phyloP scores from a whole-genome alignment of 1,284 basidiomycete species.

The Tilletia indica region DNA sequence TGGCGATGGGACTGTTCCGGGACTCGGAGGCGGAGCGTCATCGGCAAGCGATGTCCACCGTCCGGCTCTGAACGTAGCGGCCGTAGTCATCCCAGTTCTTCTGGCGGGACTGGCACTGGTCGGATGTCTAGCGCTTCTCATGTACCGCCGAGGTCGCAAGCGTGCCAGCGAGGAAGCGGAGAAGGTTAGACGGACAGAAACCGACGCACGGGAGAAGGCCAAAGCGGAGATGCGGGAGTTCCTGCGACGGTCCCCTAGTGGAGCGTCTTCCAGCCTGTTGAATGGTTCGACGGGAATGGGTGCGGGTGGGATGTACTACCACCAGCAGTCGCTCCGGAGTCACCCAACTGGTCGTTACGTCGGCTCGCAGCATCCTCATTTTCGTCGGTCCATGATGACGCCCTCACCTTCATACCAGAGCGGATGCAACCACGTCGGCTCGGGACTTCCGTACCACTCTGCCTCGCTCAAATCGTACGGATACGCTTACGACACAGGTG shows the following conservation, averaged over 20 bases:
- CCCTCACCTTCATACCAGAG: no score
- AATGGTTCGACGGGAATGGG: no score
- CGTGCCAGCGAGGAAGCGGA: neutral
- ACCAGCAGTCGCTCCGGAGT: no score
- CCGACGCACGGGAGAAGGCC: conserved; percentile 4
- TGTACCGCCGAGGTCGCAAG: neutral
- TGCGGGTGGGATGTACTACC: no score
- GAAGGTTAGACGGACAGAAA: neutral
- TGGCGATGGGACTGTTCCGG: neutral
- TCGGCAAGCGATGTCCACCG: neutral
- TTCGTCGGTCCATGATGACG: no score
- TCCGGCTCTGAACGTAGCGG: neutral
- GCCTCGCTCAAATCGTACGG: no score
- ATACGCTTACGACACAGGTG: no score
- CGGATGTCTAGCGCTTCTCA: neutral
- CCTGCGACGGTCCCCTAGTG: neutral
- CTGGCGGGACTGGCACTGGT: conserved; percentile 2
- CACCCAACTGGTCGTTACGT: no score
- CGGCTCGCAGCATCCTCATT: no score
- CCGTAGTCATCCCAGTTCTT: neutral
- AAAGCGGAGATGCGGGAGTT: conserved; percentile 11
- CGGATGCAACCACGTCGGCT: no score
- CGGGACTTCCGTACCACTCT: no score
- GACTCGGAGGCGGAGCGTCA: no score
- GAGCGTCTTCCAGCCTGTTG: neutral